Base-by-base conservation (phyloP, 208 protist genomes). In the Wallacemonas sp. region DNA sequence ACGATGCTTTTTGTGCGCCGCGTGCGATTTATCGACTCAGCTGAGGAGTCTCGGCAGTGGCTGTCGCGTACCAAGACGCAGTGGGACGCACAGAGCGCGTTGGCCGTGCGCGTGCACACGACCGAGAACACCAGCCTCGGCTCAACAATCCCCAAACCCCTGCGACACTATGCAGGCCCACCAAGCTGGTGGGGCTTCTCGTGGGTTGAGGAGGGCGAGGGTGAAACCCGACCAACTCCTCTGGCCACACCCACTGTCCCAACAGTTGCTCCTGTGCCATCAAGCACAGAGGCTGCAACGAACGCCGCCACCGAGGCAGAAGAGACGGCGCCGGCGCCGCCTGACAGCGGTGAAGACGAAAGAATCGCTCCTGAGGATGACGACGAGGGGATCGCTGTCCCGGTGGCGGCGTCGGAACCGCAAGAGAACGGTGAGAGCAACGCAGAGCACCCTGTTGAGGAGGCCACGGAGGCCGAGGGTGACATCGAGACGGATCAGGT, bases 81-180 rank as follows among this genome's bases (percentile, higher is more conserved):
- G 38, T 91, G 81, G 85, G 66, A 56, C 55, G 66, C 56, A 27
- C 54, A 39, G n/a, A 56, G 74, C 32, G 6, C 67, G 14, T 23
- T 90, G 30, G 84, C 80, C 27, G 70, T 87, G 26, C 77, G 84
- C 24, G 68, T 90, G 43, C 65, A 66, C 11, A 73, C 70, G 41
- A 65, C 29, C 29, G 68, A 67, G n/a, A 67, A 63, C 39, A 47
- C 19, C 14, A 73, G 70, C 16, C 71, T 90, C 17, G 84, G 84
- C 11, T 85, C 77, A 0, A 85, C 80, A 11, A 76, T 87, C 43
- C 84, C 84, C 9, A 46, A 68, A 27, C 21, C 30, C 2, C 70
- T 87, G 21, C 16, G 34, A 17, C 41, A 69, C 16, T 55, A 70
- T n/a, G 43, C 54, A 17, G 55, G 46, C n/a, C 27, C 39, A 4